Percentiles rank a stretch among this genome's conserved stretches.
Evolutionary conservation across 2,329 filamentous ascomycete genomes (phyloP).

Genomic region (Fusarium sp.): DNA sequence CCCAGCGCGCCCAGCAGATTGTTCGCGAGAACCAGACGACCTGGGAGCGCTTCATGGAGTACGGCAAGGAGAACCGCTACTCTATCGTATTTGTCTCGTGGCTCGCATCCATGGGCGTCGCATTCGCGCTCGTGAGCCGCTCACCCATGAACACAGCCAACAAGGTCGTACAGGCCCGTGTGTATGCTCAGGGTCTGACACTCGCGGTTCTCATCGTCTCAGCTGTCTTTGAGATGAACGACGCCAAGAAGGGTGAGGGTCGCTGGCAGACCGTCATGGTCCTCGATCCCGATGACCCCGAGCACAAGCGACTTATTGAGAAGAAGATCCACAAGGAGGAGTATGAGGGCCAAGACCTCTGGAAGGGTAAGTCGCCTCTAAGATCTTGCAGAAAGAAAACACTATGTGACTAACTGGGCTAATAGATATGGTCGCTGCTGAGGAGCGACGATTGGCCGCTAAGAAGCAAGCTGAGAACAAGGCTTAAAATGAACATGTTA

Average conservation of each 20-base stretch:
- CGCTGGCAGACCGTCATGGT: slow-evolving; percentile 88
- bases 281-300: slow-evolving; percentile 81
- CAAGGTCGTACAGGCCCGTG: slow-evolving; percentile 93
- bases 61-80: slow-evolving; percentile 84
- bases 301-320: slow-evolving; percentile 84
- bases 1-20: slow-evolving; percentile 64
- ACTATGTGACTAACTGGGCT: slow-evolving; percentile 8
- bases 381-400: not conserved
- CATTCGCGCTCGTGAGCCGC: slow-evolving; percentile 79
- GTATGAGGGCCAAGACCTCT: slow-evolving; percentile 89
- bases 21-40: slow-evolving; percentile 64
- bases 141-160: slow-evolving; percentile 79
- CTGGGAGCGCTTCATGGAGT: slow-evolving; percentile 72
- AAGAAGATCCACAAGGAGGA: slow-evolving; percentile 88
- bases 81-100: slow-evolving; percentile 84
- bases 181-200: slow-evolving; percentile 91
- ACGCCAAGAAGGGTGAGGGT: slow-evolving; percentile 78
- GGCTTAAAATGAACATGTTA: slow-evolving; percentile 12
- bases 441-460: slow-evolving; percentile 69
- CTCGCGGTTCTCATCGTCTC: slow-evolving; percentile 84
- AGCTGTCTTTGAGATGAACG: slow-evolving; percentile 81
- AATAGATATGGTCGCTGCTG: slow-evolving; percentile 82
- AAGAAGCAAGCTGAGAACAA: slow-evolving; percentile 46
- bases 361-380: slow-evolving; percentile 73
- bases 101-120: slow-evolving; percentile 80